These are phyloP conservation scores for Candida mattraensis DNA, from an alignment of 805 yeast genomes.

Conservation along the genomic window DNA sequence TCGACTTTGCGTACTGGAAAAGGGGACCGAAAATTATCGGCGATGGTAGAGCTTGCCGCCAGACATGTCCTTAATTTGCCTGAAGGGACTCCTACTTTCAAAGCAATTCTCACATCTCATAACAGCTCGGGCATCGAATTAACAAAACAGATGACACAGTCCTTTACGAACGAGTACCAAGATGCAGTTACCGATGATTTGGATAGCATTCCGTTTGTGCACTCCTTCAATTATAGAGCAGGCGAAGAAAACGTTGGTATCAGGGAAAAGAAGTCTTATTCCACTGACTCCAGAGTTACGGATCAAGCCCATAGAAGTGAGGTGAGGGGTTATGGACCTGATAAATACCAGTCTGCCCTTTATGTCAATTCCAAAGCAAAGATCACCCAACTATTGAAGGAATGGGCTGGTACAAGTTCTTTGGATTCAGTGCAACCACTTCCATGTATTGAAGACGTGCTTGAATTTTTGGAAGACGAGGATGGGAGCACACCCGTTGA, in stretches of 20 bases:
- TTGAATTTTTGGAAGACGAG: constrained; percentile 53
- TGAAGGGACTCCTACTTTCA: constrained; percentile 32
- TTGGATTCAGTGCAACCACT: constrained; percentile 20
- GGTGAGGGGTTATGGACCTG: constrained; percentile 75
- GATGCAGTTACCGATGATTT: constrained; percentile 25
- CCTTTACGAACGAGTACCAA: constrained; percentile 24
- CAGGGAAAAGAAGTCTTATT: constrained; percentile 75
- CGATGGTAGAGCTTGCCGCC: constrained; percentile 74
- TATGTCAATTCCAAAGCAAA: constrained; percentile 51
- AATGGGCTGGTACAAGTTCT: constrained; percentile 51
- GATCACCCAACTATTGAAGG: constrained; percentile 54
- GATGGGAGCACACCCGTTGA: constrained; percentile 29
- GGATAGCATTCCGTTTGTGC: constrained; percentile 29
- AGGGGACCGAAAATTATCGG: constrained; percentile 46
- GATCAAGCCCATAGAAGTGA: constrained; percentile 65
- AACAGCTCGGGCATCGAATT: constrained; percentile 17
- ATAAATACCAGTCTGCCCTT: constrained; percentile 50
- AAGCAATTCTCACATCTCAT: constrained; percentile 7
- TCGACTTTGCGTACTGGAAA: constrained; percentile 36
- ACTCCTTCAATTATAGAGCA: constrained; percentile 83
- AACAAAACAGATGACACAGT: constrained; percentile 20
- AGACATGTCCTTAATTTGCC: constrained; percentile 57
- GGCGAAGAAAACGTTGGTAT: constrained; percentile 86
- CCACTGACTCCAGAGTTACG: constrained; percentile 79
- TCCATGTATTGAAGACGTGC: constrained; percentile 59